phyloP scores from a whole-genome alignment of 164 flowering plant genomes.

The Macadamia tetraphylla region DNA sequence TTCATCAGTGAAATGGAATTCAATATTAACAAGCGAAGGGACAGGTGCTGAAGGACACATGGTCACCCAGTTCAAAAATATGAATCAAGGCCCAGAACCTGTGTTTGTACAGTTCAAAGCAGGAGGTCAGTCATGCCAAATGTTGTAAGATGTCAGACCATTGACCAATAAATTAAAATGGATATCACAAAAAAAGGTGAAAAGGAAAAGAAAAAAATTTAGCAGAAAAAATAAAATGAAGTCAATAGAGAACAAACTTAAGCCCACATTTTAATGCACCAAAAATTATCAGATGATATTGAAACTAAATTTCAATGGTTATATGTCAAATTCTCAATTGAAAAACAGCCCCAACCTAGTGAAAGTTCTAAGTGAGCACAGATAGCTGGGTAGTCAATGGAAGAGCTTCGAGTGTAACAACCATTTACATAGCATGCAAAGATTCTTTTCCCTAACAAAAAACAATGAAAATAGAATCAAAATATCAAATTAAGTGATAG shows the following conservation, averaged over 20 bases:
- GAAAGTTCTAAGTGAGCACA: no score
- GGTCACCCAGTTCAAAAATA: conserved; percentile 2
- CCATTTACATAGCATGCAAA: neutral
- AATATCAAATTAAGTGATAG: no score
- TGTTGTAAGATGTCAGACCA: no score
- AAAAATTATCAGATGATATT: no score
- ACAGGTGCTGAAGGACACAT: conserved; percentile 30
- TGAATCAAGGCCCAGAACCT: conserved; percentile 3
- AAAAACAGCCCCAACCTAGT: no score
- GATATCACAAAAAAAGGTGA: neutral
- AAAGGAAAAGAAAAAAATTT: no score
- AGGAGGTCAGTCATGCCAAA: neutral
- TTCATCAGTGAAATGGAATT: conserved; percentile 23
- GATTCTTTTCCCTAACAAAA: neutral
- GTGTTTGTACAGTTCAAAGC: neutral
- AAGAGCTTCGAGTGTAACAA: neutral
- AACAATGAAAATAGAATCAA: no score
- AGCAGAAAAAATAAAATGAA: no score
- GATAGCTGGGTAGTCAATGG: neutral
- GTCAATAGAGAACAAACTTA: neutral
- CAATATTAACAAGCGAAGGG: conserved; percentile 17
- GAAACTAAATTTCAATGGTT: no score
- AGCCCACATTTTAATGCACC: neutral
- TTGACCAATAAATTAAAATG: no score
- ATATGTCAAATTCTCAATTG: no score